A percentile compares a stretch with the other conserved stretches of the same genome.
Conservation (phyloP, 2,329 filamentous ascomycete species). For the Penicillium sp. region DNA sequence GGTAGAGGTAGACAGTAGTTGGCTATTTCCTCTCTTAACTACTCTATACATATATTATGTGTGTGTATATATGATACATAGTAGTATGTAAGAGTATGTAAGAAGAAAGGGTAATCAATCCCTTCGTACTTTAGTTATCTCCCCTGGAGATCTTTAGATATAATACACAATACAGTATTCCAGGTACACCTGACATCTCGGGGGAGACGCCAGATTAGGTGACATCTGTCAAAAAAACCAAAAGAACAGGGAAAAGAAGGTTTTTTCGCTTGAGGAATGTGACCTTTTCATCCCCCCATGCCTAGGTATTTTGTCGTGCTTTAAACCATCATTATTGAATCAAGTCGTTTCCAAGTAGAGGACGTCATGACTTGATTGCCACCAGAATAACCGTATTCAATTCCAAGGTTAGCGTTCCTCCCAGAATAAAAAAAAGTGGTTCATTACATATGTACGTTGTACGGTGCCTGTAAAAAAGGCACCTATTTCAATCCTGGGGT, state of each 20-base stretch:
- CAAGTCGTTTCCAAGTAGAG: neutral
- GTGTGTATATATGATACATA: no score
- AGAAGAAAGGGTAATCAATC: neutral
- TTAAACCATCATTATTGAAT: neutral
- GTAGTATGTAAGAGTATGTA: no score
- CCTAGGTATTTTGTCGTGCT: no score
- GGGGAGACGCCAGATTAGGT: slow-evolving; percentile 2
- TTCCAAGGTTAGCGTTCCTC: neutral
- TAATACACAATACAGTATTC: neutral
- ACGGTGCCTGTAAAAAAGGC: neutral
- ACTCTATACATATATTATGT: no score
- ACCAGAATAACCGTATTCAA: slow-evolving; percentile 1
- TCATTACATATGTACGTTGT: neutral
- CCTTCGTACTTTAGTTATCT: neutral
- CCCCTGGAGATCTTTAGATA: neutral
- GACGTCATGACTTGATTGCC: slow-evolving; percentile 25
- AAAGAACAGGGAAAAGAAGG: neutral
- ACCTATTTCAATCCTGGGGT: slow-evolving; percentile 23
- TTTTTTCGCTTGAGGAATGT: neutral
- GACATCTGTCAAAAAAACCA: slow-evolving; percentile 1
- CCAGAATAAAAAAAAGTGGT: neutral
- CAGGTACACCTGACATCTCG: neutral
- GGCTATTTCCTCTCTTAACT: neutral
- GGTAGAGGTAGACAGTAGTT: neutral
- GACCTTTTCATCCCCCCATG: neutral